Evolutionary conservation across 768 basidiomycete species (phyloP).

Genomic region (Tephrocybe sp.): DNA sequence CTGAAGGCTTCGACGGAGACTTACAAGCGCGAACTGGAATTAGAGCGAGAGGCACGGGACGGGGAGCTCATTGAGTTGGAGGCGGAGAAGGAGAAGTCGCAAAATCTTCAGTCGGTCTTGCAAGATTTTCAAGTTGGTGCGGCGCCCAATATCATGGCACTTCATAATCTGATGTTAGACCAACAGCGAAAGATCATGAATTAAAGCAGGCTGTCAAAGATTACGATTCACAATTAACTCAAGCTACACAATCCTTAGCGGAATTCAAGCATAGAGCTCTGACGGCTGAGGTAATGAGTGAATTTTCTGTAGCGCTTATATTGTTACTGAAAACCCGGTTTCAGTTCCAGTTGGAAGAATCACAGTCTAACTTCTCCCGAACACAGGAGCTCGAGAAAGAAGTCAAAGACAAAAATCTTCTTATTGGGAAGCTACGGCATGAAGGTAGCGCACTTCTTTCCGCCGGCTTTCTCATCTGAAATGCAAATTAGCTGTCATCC

Average conservation of each 20-base stretch:
- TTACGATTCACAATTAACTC: slow-evolving; percentile 69
- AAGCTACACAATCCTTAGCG: slow-evolving; percentile 74
- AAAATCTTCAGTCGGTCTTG: slow-evolving; percentile 88
- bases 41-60: slow-evolving; percentile 58
- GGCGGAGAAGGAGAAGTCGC: slow-evolving; percentile 67
- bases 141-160: slow-evolving; percentile 22
- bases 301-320: not conserved
- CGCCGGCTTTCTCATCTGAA: not conserved
- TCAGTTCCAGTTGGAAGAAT: slow-evolving; percentile 75
- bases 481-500: slow-evolving; percentile 72
- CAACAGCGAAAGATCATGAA: slow-evolving; percentile 85
- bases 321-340: not conserved
- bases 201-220: slow-evolving; percentile 82
- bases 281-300: slow-evolving; percentile 72
- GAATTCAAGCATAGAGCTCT: slow-evolving; percentile 88
- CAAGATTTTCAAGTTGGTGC: slow-evolving; percentile 93
- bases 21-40: slow-evolving; percentile 62
- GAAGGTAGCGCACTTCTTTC: slow-evolving; percentile 56
- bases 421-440: slow-evolving; percentile 93
- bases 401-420: slow-evolving; percentile 91
- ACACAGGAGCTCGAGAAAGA: slow-evolving; percentile 82
- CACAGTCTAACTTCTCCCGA: slow-evolving; percentile 59
- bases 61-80: slow-evolving; percentile 57
- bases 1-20: slow-evolving; percentile 52
- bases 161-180: slow-evolving; percentile 6